Percentiles rank a stretch among this genome's conserved stretches.
These are phyloP conservation scores for Apiotrichum akiyoshidainum DNA, from an alignment of 1,284 basidiomycete genomes.

Conservation along the genomic window DNA sequence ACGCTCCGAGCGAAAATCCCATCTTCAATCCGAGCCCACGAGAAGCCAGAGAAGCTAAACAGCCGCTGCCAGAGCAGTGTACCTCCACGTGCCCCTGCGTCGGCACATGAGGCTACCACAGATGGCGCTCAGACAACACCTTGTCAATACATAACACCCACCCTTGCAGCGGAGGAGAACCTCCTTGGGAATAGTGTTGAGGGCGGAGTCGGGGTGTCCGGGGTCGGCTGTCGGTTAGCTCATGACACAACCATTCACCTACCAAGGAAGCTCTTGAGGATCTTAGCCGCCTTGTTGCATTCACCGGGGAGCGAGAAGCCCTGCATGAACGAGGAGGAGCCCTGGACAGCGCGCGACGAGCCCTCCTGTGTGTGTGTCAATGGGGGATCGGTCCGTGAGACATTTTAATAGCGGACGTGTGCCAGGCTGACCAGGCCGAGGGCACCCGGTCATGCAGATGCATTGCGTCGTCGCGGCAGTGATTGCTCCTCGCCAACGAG, in stretches of 20 bases:
- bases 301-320: constrained; percentile 82
- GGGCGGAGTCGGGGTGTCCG: constrained; percentile 77
- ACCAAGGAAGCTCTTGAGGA: constrained; percentile 85
- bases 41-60: no score
- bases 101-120: no score
- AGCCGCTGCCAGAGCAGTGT: no score
- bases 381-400: neutral
- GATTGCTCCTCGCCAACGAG: no score
- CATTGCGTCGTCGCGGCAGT: no score
- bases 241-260: constrained; percentile 35
- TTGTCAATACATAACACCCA: constrained; percentile 40
- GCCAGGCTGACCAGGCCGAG: neutral
- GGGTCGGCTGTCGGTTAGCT: constrained; percentile 69
- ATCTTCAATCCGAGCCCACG: no score
- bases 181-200: constrained; percentile 92
- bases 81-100: no score
- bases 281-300: constrained; percentile 86
- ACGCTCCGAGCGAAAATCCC: no score
- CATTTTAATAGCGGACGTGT: neutral
- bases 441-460: no score
- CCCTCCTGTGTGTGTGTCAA: constrained; percentile 30
- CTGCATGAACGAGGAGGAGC: constrained; percentile 63
- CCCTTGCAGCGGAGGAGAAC: constrained; percentile 86
- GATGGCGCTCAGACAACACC: no score
- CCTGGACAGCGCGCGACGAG: constrained; percentile 29